These are phyloP conservation scores for Pseudonitzschia multiseries DNA, from an alignment of 108 stramenopile genomes.

Conservation along the genomic window DNA sequence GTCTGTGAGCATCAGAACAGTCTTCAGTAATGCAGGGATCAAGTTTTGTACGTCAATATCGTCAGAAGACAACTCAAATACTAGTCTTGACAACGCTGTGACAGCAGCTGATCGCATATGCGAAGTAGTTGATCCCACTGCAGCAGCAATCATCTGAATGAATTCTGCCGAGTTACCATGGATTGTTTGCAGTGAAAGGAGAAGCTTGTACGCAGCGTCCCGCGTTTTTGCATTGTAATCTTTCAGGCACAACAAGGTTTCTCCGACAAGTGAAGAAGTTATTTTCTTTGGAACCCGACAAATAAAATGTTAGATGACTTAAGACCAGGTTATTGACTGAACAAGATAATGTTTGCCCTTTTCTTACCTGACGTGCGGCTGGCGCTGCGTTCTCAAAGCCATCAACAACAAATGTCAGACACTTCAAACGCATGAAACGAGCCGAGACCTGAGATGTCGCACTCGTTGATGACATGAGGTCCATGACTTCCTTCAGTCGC, in stretches of 20 bases:
- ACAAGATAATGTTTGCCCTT: background rate
- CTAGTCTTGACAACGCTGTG: constrained; percentile 69
- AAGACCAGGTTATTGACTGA: background rate
- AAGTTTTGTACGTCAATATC: constrained; percentile 59
- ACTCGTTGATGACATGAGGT: constrained; percentile 64
- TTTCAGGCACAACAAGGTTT: constrained; percentile 90
- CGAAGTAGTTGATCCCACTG: constrained; percentile 79
- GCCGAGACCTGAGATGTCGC: constrained; percentile 79
- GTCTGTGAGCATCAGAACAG: constrained; percentile 84
- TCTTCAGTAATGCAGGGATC: constrained; percentile 75
- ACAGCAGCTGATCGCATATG: constrained; percentile 94
- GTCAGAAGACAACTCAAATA: constrained; percentile 65
- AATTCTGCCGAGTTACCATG: constrained; percentile 54
- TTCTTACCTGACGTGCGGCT: constrained; percentile 16
- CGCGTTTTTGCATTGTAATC: constrained; percentile 93
- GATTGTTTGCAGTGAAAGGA: constrained; percentile 64
- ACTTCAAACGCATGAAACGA: constrained; percentile 75
- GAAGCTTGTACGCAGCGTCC: constrained; percentile 78
- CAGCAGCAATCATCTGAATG: constrained; percentile 74
- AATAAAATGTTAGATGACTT: background rate
- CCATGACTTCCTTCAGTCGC: constrained; percentile 57
- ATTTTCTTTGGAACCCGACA: constrained; percentile 36
- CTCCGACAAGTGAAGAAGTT: constrained; percentile 63
- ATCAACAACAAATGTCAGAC: constrained; percentile 62
- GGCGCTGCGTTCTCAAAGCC: constrained; percentile 25